Evolutionary conservation across 2,329 filamentous ascomycete species (phyloP), one percentile per base, ranked within the genome.

Genomic region (Exutisphaerella laricina): DNA sequence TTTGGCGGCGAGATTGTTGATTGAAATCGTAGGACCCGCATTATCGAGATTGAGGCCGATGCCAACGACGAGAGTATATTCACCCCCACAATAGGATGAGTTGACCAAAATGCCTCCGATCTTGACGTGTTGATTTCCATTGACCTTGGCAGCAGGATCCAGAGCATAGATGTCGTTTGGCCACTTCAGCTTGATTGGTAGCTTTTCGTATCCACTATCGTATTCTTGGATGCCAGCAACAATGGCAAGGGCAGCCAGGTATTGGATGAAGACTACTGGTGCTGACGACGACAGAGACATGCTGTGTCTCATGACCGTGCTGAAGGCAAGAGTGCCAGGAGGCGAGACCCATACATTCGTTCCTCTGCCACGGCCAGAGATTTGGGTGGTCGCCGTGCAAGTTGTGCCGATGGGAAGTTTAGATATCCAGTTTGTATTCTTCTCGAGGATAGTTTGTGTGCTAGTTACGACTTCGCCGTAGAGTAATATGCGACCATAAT

Each of bases 271-370:
- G 1, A 96, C 82, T 7, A 97, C 82, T 0, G 92, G 89, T 0
- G 85, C 84, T 1, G 74, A 78, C 31, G 76, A 71, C 6, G 81
- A 82, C 6, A 92, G 75, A 21, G 83, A 73, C 21, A 85, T 78
- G 1, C 85, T 78, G 66, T 98, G 92, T 50, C 87, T 85, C 53
- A 98, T 79, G 28, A 94, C 80, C 0, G 84, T 88, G 7, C 88
- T 95, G 68, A 94, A 92, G 62, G 96, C 84, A 4, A 97, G 74
- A 25, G 80, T 80, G 1, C 92, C 92, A 0, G 85, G 78, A 1
- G 92, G 92, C 0, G 89, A 88, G 4, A 98, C 80, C 92, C 92
- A 98, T 46, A 96, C 86, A 57, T 98, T 98, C 22, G 77, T 82
- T 3, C 92, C 92, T 7, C 92, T 83, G 5, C 92, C 92, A 26